A percentile compares a stretch with the other conserved stretches of the same genome.
phyloP scores from a whole-genome alignment of 257 asterid genomes.

The Lavandula angustifolia region DNA sequence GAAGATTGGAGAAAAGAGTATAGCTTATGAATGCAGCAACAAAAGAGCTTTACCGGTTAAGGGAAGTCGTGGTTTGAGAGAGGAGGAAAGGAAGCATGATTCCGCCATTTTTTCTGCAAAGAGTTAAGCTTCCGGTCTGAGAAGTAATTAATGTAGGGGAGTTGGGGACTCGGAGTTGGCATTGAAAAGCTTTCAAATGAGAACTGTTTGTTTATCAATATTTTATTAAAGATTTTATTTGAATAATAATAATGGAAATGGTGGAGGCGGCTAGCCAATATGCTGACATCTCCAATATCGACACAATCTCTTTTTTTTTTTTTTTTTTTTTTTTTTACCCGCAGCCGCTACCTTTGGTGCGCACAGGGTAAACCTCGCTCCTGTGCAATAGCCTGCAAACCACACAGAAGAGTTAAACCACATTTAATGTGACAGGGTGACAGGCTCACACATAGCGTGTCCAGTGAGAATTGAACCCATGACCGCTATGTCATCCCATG shows the following conservation, averaged over 20 bases:
- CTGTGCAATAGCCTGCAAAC: too few species aligned
- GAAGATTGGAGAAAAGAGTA: not conserved
- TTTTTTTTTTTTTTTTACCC: too few species aligned
- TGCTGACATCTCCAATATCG: not conserved
- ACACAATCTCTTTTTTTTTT: too few species aligned
- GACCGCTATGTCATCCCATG: too few species aligned
- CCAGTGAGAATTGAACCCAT: too few species aligned
- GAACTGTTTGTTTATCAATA: not conserved
- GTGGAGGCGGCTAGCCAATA: not conserved
- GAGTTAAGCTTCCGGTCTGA: not conserved
- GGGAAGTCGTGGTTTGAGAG: constrained; percentile 26
- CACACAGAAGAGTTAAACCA: too few species aligned
- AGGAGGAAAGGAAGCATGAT: constrained; percentile 33
- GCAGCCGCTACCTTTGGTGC: too few species aligned
- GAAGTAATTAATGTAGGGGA: too few species aligned
- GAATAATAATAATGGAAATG: not conserved
- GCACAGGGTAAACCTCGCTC: too few species aligned
- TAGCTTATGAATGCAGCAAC: not conserved
- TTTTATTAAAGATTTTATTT: not conserved
- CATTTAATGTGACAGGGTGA: too few species aligned
- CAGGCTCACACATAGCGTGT: too few species aligned
- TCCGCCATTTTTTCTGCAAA: constrained; percentile 34
- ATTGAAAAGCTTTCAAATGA: not conserved
- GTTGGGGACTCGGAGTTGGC: too few species aligned
- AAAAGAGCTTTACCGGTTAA: constrained; percentile 26